phyloP scores from a whole-genome alignment of 225 moss, liverwort and hornwort genomes.

The Straminergon stramineum region DNA sequence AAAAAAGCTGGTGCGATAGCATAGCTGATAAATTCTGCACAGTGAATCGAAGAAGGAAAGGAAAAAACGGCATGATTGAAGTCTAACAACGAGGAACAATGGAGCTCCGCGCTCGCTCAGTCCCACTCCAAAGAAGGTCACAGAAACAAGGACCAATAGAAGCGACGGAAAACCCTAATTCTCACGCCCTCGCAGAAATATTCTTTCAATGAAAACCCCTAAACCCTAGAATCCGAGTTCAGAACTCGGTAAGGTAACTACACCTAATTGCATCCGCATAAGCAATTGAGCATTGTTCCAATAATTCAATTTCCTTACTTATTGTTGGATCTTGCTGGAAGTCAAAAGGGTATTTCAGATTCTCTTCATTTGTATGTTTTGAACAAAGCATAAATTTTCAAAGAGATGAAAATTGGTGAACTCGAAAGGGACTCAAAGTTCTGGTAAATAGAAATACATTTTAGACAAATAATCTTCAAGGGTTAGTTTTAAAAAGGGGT shows the following conservation, averaged over 20 bases:
- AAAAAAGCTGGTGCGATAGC: background rate
- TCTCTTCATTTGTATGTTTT: background rate
- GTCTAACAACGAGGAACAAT: background rate
- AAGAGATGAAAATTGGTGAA: background rate
- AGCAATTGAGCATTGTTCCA: background rate
- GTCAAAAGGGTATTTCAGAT: background rate
- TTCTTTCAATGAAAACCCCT: background rate
- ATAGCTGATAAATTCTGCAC: background rate
- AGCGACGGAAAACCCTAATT: background rate
- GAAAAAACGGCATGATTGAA: background rate
- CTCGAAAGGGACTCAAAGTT: fast-evolving
- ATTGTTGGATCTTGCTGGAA: background rate
- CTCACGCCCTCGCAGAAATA: background rate
- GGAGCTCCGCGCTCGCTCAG: background rate
- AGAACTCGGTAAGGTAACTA: background rate
- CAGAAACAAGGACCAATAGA: background rate
- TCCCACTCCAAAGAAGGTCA: background rate
- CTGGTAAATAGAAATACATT: no score
- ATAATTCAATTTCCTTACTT: background rate
- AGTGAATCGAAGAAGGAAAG: background rate
- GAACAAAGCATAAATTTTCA: background rate
- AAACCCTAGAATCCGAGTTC: background rate
- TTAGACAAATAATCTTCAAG: background rate
- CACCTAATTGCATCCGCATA: background rate
- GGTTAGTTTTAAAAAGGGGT: fast-evolving